Evolutionary conservation across 441 rosid genomes (phyloP).

Genomic region (Pelargonium hybrid): DNA sequence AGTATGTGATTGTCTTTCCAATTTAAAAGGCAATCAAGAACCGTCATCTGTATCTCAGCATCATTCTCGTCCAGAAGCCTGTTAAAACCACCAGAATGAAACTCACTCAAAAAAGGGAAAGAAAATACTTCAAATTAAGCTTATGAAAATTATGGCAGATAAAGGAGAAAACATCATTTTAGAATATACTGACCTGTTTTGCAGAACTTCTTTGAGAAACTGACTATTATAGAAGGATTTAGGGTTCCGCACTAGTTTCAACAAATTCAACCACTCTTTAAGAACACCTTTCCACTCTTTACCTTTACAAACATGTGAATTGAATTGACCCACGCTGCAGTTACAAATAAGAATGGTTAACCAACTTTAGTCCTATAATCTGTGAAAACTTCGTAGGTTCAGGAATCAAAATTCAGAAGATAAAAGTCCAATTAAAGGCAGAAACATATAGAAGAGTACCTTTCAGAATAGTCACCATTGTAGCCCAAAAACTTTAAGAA

Average conservation of each 20-base stretch:
- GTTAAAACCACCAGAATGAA: slow-evolving; percentile 20
- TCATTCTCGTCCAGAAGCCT: slow-evolving; percentile 93
- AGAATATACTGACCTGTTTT: slow-evolving; percentile 46
- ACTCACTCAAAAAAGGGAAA: slow-evolving; percentile 11
- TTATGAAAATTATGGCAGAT: not conserved
- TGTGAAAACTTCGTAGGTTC: not conserved
- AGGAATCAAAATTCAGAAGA: slow-evolving; percentile 10
- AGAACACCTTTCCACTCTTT: slow-evolving; percentile 72
- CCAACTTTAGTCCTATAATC: not conserved
- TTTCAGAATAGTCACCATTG: slow-evolving; percentile 31
- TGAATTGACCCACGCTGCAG: slow-evolving; percentile 60
- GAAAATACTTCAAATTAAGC: not conserved
- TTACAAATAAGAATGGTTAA: slow-evolving; percentile 11
- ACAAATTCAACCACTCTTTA: slow-evolving; percentile 77
- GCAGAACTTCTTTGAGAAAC: slow-evolving; percentile 66
- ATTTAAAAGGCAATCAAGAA: slow-evolving; percentile 74
- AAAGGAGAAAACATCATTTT: slow-evolving; percentile 3
- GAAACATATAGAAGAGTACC: slow-evolving; percentile 36
- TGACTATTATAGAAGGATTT: slow-evolving; percentile 48
- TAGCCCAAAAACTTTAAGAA: slow-evolving; percentile 82
- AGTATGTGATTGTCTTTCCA: slow-evolving; percentile 73
- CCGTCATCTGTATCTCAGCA: slow-evolving; percentile 65
- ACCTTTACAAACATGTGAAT: slow-evolving; percentile 46
- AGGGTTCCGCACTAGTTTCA: slow-evolving; percentile 64
- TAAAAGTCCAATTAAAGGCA: not conserved